Evolutionary conservation across 495 filamentous ascomycete species (phyloP).

Genomic region (Neurospora sp.): DNA sequence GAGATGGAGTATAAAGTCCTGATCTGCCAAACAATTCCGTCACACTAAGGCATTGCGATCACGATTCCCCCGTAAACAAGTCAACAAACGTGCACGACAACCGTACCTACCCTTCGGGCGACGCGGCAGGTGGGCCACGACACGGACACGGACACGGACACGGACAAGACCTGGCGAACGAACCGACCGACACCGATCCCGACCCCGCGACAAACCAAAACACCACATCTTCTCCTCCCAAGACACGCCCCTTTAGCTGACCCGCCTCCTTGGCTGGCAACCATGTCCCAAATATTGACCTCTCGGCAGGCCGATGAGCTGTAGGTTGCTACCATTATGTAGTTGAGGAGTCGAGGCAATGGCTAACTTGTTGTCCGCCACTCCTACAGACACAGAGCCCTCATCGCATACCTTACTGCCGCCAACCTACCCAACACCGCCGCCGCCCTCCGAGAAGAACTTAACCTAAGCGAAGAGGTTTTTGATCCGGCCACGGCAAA

Average conservation of each 20-base stretch:
- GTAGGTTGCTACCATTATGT: slow-evolving; percentile 37
- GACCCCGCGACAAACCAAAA: slow-evolving; percentile 1
- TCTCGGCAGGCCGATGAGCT: slow-evolving; percentile 79
- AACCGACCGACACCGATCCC: not conserved
- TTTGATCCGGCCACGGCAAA: slow-evolving; percentile 71
- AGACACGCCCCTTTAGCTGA: slow-evolving; percentile 1
- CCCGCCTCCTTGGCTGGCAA: slow-evolving; percentile 6
- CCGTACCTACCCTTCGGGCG: not conserved
- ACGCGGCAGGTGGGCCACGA: not conserved
- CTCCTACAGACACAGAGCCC: slow-evolving; percentile 66
- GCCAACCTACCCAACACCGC: slow-evolving; percentile 57
- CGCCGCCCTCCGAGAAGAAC: slow-evolving; percentile 54
- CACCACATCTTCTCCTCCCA: slow-evolving; percentile 4
- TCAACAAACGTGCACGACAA: not conserved
- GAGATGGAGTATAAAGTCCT: not conserved
- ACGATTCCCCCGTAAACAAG: not conserved
- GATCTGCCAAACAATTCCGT: not conserved
- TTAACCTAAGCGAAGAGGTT: slow-evolving; percentile 51
- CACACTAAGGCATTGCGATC: not conserved
- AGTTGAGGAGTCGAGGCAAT: not conserved
- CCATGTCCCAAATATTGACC: slow-evolving; percentile 71
- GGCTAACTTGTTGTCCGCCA: slow-evolving; percentile 6
- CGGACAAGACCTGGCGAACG: not conserved
- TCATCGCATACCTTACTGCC: slow-evolving; percentile 79
- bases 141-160: slow-evolving; percentile 5